A percentile compares a stretch with the other conserved stretches of the same genome.
These are phyloP conservation scores for Cardamine resedifolia DNA, from an alignment of 345 rosid species.

Conservation along the genomic window DNA sequence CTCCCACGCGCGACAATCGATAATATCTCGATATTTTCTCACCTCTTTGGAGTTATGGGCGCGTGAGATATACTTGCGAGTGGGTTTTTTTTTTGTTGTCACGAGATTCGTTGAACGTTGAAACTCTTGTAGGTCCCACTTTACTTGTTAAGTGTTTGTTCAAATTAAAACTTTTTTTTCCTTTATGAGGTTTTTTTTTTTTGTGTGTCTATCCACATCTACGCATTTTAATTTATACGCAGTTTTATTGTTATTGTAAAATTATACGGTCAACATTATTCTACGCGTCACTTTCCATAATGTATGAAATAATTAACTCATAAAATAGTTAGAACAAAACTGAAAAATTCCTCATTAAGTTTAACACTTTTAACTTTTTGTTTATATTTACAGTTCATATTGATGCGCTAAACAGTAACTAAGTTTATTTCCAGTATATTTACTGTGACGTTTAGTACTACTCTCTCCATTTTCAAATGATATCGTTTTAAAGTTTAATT, in stretches of 20 bases:
- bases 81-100: background rate
- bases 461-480: too few species aligned
- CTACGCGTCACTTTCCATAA: background rate
- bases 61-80: conserved; percentile 9
- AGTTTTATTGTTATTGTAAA: background rate
- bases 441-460: too few species aligned
- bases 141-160: conserved; percentile 14
- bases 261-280: background rate
- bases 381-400: background rate
- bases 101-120: conserved; percentile 34
- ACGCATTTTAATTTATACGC: background rate
- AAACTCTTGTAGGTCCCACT: conserved; percentile 13
- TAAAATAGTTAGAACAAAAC: background rate
- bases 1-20: conserved; percentile 33
- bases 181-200: background rate
- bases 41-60: background rate
- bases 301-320: background rate
- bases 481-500: too few species aligned
- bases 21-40: conserved; percentile 4
- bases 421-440: background rate
- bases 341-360: background rate
- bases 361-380: background rate
- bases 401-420: too few species aligned
- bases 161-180: background rate
- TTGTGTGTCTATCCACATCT: conserved; percentile 30